These are phyloP conservation scores for Euphorbia corollata DNA, from an alignment of 441 rosid species.

Conservation along the genomic window DNA sequence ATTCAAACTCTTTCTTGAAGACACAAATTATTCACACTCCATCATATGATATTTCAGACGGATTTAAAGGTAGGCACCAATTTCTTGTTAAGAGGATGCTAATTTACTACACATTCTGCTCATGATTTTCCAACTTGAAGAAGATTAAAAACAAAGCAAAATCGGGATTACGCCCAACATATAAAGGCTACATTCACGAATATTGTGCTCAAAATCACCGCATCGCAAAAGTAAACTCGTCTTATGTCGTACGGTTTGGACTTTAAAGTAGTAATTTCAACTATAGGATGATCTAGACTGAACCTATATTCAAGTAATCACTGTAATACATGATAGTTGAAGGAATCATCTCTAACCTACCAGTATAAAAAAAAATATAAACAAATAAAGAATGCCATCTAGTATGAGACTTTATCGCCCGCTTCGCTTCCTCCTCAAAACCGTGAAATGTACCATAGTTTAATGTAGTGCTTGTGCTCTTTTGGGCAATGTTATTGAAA, in stretches of 20 bases:
- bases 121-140: too few species aligned
- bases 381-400: constrained; percentile 33
- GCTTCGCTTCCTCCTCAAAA: background rate
- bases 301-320: constrained; percentile 5
- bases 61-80: too few species aligned
- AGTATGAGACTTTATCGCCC: background rate
- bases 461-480: too few species aligned
- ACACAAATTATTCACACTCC: too few species aligned
- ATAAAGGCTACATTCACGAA: background rate
- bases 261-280: background rate
- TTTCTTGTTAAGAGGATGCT: too few species aligned
- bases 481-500: too few species aligned
- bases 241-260: background rate
- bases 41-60: too few species aligned
- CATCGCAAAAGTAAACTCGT: background rate
- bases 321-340: constrained; percentile 4
- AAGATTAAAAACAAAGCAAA: too few species aligned
- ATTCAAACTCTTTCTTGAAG: background rate
- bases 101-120: too few species aligned
- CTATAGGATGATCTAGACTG: background rate
- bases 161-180: too few species aligned
- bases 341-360: constrained; percentile 13
- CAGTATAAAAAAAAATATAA: constrained; percentile 16
- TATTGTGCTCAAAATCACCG: background rate
- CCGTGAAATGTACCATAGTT: too few species aligned